Conservation (phyloP, 441 rosid genomes). For the Erodium moschatum region DNA sequence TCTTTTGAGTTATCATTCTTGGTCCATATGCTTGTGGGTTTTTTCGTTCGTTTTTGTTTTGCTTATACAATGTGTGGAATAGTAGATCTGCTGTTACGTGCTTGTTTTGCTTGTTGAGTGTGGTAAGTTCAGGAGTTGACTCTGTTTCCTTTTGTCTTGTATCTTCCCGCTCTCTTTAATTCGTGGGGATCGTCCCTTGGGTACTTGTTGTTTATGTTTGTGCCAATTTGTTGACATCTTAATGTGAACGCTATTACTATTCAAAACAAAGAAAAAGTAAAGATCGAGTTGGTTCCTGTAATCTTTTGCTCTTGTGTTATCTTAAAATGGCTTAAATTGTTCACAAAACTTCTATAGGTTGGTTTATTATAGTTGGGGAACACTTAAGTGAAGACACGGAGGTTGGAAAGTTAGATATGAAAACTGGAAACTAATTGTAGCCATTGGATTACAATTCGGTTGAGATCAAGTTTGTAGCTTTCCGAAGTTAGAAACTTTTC, state of each 20-base stretch:
- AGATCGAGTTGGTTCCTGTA: not conserved
- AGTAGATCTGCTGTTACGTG: not conserved
- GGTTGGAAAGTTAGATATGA: no score
- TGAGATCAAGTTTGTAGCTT: no score
- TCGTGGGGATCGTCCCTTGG: not conserved
- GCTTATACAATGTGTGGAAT: not conserved
- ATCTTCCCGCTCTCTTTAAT: not conserved
- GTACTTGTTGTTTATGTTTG: not conserved
- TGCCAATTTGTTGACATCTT: not conserved
- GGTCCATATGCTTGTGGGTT: not conserved
- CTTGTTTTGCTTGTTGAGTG: not conserved
- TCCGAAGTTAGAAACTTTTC: no score
- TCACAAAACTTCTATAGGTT: not conserved
- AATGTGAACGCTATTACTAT: not conserved
- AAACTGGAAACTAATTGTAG: no score
- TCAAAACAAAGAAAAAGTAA: not conserved
- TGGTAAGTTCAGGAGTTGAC: not conserved
- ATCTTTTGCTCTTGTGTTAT: not conserved
- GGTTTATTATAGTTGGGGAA: not conserved
- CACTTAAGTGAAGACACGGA: no score
- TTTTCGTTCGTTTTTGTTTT: not conserved
- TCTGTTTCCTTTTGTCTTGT: not conserved
- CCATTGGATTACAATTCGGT: no score
- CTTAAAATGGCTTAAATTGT: not conserved
- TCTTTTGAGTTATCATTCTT: not conserved